A percentile compares a stretch with the other conserved stretches of the same genome.
Conservation (phyloP, 495 filamentous ascomycete genomes). For the Xylaria sp. region DNA sequence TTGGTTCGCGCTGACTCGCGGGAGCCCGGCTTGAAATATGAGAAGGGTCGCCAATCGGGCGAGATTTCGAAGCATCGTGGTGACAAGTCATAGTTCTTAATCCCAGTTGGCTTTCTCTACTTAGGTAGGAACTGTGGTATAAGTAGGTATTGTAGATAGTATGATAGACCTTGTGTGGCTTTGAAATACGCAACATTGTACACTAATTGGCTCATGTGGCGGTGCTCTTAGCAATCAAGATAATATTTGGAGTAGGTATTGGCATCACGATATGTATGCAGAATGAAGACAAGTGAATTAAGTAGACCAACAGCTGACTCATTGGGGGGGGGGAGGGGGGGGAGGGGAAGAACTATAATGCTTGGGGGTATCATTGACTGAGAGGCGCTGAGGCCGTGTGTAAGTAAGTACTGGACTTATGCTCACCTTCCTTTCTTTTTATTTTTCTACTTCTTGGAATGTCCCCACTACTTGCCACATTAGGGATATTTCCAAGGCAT, state of each 20-base stretch:
- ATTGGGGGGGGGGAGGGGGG: no score
- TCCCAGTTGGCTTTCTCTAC: neutral
- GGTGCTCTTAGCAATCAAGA: neutral
- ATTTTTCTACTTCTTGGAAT: no score
- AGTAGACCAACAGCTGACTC: no score
- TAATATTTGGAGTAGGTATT: neutral
- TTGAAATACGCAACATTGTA: neutral
- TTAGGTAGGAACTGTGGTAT: neutral
- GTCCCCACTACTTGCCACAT: no score
- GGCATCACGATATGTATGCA: neutral
- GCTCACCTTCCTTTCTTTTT: no score
- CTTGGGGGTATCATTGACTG: no score
- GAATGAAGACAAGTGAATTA: no score
- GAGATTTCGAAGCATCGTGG: slow-evolving; percentile 18
- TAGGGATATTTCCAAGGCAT: no score
- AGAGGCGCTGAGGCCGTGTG: no score
- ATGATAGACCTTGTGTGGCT: neutral
- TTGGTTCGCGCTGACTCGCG: slow-evolving; percentile 26
- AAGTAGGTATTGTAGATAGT: no score
- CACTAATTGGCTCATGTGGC: neutral
- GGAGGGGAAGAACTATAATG: no score
- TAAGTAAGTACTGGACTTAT: no score
- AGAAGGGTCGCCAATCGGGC: neutral
- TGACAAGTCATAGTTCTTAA: neutral
- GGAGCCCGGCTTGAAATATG: neutral